Conservation (phyloP, 805 yeast genomes). For the Teunomyces lycoperdinae region DNA sequence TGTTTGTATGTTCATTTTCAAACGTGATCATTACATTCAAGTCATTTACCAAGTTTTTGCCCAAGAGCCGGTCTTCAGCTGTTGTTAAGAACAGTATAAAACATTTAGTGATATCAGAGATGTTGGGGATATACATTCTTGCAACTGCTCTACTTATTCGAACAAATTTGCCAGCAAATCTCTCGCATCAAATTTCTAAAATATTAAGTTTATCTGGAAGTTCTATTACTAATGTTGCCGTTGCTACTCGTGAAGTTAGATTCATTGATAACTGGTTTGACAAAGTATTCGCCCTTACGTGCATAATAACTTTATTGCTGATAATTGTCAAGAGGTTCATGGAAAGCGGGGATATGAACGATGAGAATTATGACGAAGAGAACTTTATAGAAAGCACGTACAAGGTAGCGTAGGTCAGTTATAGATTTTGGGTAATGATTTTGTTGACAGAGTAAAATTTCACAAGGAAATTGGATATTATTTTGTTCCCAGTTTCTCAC, state of each 20-base stretch:
- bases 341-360: constrained; percentile 13
- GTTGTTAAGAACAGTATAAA: constrained; percentile 30
- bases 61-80: constrained; percentile 11
- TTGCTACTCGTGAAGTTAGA: constrained; percentile 34
- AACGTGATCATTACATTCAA: constrained; percentile 61
- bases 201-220: constrained; percentile 37
- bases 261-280: constrained; percentile 54
- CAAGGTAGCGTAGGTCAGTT: constrained; percentile 4
- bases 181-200: constrained; percentile 39
- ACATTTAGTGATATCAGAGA: constrained; percentile 41
- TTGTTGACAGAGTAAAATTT: neutral
- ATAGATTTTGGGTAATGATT: neutral
- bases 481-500: neutral
- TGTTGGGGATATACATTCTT: constrained; percentile 49
- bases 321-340: constrained; percentile 18
- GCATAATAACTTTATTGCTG: constrained; percentile 31
- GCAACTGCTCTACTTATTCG: constrained; percentile 51
- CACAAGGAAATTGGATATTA: neutral
- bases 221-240: constrained; percentile 15
- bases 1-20: constrained; percentile 62
- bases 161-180: constrained; percentile 45
- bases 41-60: constrained; percentile 39
- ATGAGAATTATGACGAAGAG: constrained; percentile 33
- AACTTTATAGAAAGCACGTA: constrained; percentile 22
- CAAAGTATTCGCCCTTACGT: constrained; percentile 46